These are phyloP conservation scores for Mycena sanguinolenta DNA, from an alignment of 768 basidiomycete species.

Conservation along the genomic window DNA sequence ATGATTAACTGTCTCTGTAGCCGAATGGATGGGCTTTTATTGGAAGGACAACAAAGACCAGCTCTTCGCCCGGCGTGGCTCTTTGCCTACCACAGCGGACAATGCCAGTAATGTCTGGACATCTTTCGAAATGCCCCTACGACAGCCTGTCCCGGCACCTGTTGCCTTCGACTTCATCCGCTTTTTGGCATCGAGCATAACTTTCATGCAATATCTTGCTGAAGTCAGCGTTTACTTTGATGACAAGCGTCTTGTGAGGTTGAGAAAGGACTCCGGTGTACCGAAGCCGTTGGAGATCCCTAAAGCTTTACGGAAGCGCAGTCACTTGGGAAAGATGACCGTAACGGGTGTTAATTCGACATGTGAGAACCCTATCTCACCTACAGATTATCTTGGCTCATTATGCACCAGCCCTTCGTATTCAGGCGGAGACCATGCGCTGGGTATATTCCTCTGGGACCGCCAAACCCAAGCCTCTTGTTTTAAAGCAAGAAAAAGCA, in stretches of 20 bases:
- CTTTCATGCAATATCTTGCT: constrained; percentile 88
- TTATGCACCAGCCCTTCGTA: constrained; percentile 69
- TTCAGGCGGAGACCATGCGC: constrained; percentile 85
- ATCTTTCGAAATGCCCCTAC: constrained; percentile 88
- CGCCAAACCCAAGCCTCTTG: constrained; percentile 63
- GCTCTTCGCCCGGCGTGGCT: constrained; percentile 88
- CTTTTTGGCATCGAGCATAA: constrained; percentile 91
- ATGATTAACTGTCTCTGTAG: constrained; percentile 51
- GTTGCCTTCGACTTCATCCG: constrained; percentile 88
- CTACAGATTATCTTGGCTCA: neutral
- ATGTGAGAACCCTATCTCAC: constrained; percentile 56
- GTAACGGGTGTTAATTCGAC: constrained; percentile 74
- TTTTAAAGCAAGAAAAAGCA: constrained; percentile 47
- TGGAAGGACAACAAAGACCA: constrained; percentile 96
- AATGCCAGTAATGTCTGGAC: constrained; percentile 74
- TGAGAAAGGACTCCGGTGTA: constrained; percentile 73
- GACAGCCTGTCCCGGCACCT: constrained; percentile 86
- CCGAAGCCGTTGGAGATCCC: constrained; percentile 67
- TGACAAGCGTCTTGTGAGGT: constrained; percentile 74
- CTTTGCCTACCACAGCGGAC: constrained; percentile 54
- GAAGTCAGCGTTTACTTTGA: constrained; percentile 89
- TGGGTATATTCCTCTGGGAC: constrained; percentile 80
- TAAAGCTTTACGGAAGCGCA: constrained; percentile 67
- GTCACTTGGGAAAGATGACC: constrained; percentile 75
- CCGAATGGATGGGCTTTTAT: constrained; percentile 95